Evolutionary conservation across 352 stramenopile genomes (phyloP), one percentile per base, ranked within the genome.

Genomic region (Globisporangium ultimum): DNA sequence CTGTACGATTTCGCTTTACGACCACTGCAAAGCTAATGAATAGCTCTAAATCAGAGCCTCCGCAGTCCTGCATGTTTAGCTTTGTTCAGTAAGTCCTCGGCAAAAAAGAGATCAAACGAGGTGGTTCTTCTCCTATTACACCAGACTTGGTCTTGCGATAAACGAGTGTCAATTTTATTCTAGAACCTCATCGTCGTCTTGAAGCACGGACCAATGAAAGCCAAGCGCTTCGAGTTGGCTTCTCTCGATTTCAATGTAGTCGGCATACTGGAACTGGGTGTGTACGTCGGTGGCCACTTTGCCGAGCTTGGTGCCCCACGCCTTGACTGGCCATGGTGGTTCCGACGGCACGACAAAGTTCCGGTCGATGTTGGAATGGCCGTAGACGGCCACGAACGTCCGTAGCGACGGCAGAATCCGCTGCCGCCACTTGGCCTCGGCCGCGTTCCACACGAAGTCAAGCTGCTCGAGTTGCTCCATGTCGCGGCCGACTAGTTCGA

Each of bases 171-270:
- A 36, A 36, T 8, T 36, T 36, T 36, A 36, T 10, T 36, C 28
- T 6, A 36, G 3, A 36, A 36, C 22, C 24, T 60, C 55, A 5
- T 62, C 52, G 40, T 59, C 20, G 2, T 56, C 28, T 17, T 21
- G 46, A 21, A 1, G 13, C 18, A 50, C 34, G 2, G 70, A 74
- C 76, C 76, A 85, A 55, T 76, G 73, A 43, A 85, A 81, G 3
- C 73, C 77, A 2, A 88, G 60, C 14, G 53, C 60, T 54, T 88
- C 70, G 2, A 86, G 67, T 40, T 75, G 70, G 20, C 66, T 49
- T 18, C 61, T 63, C 55, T 86, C 76, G 34, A 82, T 87, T 45
- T 76, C 68, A 43, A 87, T 84, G 64, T 71, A 81, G 55, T 80
- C 68, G 0, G 66, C 66, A 24, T 74, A 83, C 24, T 63, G 57